A percentile compares a stretch with the other conserved stretches of the same genome.
phyloP scores from a whole-genome alignment of 2,329 filamentous ascomycete species.

The Amauroascus niger region DNA sequence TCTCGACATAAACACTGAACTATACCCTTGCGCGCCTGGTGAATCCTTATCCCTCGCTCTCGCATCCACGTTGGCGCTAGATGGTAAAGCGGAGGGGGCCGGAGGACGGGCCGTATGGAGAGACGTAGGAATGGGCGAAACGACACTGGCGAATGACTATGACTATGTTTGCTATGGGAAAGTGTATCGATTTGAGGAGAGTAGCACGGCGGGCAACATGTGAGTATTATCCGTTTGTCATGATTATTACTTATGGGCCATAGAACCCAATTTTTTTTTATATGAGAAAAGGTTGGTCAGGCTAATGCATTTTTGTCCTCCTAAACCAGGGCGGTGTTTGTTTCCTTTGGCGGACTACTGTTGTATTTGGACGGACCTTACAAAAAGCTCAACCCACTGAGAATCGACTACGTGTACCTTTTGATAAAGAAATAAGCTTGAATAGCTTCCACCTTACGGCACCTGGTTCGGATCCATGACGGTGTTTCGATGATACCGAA shows the following conservation, averaged over 20 bases:
- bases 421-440: constrained; percentile 70
- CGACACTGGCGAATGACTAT: constrained; percentile 46
- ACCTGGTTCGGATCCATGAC: not conserved
- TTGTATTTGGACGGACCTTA: constrained; percentile 88
- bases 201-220: constrained; percentile 67
- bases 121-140: constrained; percentile 51
- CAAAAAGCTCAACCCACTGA: constrained; percentile 83
- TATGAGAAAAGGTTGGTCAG: too few species aligned
- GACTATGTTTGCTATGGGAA: constrained; percentile 46
- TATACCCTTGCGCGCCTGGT: constrained; percentile 66
- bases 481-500: not conserved
- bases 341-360: constrained; percentile 86
- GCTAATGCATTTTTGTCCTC: constrained; percentile 6
- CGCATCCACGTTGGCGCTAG: constrained; percentile 74
- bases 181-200: constrained; percentile 45
- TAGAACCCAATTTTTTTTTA: too few species aligned
- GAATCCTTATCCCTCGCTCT: constrained; percentile 73
- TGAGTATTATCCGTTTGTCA: constrained; percentile 43
- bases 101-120: constrained; percentile 61
- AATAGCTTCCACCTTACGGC: not conserved
- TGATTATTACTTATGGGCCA: too few species aligned
- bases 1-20: constrained; percentile 88
- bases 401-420: constrained; percentile 89
- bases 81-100: constrained; percentile 66
- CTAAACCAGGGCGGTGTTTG: constrained; percentile 67